Evolutionary conservation across 805 yeast genomes (phyloP).

Genomic region (Lipomyces yamadae): DNA sequence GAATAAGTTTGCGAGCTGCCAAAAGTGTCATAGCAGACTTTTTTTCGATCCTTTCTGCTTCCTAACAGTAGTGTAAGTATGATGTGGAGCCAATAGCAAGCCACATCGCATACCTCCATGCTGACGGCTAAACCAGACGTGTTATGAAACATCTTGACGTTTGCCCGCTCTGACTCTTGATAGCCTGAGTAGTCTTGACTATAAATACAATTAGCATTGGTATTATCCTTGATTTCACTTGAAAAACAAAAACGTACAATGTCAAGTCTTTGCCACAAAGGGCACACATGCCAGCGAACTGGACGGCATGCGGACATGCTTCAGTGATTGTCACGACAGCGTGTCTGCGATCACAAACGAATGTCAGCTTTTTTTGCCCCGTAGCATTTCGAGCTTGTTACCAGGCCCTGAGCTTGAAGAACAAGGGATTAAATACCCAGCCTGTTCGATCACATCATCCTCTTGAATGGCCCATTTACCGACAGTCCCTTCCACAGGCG

Average conservation of each 20-base stretch:
- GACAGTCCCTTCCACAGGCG: constrained; percentile 78
- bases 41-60: constrained; percentile 83
- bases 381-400: neutral
- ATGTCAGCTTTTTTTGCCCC: neutral
- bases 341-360: constrained; percentile 45
- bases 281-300: constrained; percentile 94
- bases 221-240: too few species aligned
- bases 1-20: constrained; percentile 68
- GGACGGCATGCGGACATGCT: constrained; percentile 90
- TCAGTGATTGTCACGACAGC: constrained; percentile 66
- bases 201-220: constrained; percentile 47
- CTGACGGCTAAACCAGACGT: constrained; percentile 83
- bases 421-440: constrained; percentile 20
- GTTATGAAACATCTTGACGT: constrained; percentile 87
- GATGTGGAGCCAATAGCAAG: too few species aligned
- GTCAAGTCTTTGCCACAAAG: constrained; percentile 78
- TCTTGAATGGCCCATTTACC: constrained; percentile 54
- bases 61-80: constrained; percentile 49
- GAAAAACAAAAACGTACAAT: constrained; percentile 16
- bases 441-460: constrained; percentile 61
- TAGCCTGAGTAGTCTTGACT: constrained; percentile 76
- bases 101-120: constrained; percentile 42
- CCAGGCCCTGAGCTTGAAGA: neutral
- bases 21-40: constrained; percentile 64
- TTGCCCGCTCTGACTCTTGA: constrained; percentile 72